Conservation (phyloP, 495 filamentous ascomycete genomes). For the Penicillium canescens region DNA sequence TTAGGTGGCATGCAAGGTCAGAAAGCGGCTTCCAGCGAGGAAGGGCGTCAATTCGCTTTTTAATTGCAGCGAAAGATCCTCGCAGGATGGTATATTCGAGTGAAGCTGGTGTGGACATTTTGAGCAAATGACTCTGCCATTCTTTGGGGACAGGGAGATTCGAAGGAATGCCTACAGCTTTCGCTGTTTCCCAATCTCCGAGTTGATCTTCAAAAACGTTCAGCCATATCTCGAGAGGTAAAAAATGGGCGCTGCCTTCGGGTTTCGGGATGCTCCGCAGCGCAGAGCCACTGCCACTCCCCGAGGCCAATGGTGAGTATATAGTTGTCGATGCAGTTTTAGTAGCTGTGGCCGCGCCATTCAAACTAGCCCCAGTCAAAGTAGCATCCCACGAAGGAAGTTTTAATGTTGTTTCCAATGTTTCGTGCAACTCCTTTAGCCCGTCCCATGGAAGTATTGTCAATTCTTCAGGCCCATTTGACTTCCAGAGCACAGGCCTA, state of each 20-base stretch:
- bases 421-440: constrained; percentile 61
- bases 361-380: background rate
- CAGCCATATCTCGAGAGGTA: constrained; percentile 87
- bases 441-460: constrained; percentile 64
- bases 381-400: constrained; percentile 24
- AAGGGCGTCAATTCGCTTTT: constrained; percentile 64
- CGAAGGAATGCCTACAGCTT: constrained; percentile 75
- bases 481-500: constrained; percentile 72
- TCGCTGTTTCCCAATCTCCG: constrained; percentile 86
- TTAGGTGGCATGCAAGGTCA: constrained; percentile 77
- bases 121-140: constrained; percentile 61
- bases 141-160: constrained; percentile 69
- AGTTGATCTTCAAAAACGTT: constrained; percentile 77
- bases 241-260: constrained; percentile 26
- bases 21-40: constrained; percentile 73
- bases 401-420: constrained; percentile 57
- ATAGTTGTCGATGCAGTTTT: constrained; percentile 5
- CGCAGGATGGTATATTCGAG: constrained; percentile 83
- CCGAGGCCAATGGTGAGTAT: constrained; percentile 58
- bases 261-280: constrained; percentile 27
- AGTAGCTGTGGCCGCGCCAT: background rate
- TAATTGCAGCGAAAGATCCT: constrained; percentile 64
- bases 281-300: constrained; percentile 58
- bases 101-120: constrained; percentile 52
- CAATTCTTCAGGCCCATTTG: constrained; percentile 51